A percentile compares a stretch with the other conserved stretches of the same genome.
These are phyloP conservation scores for Chrysosporium keratinophilum DNA, from an alignment of 2,329 filamentous ascomycete genomes.

Conservation along the genomic window DNA sequence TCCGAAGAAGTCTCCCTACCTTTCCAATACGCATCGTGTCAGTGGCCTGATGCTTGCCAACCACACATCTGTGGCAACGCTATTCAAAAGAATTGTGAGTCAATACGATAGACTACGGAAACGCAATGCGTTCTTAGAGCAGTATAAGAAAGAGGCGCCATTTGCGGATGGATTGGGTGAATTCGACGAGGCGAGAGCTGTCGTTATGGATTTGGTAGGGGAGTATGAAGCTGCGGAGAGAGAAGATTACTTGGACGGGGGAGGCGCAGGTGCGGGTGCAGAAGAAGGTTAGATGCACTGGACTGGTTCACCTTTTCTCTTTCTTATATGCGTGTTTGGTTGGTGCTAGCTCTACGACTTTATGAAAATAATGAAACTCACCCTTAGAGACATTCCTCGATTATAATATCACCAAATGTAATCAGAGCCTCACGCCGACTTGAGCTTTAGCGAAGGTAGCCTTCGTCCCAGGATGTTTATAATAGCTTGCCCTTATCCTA, in stretches of 20 bases:
- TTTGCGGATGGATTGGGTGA: slow-evolving; percentile 87
- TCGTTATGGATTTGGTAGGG: slow-evolving; percentile 78
- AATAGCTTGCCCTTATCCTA: too few relatives aligned
- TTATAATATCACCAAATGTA: too few relatives aligned
- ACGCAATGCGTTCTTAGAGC: slow-evolving; percentile 91
- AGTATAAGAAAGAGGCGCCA: slow-evolving; percentile 89
- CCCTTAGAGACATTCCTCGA: background rate
- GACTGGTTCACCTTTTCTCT: background rate
- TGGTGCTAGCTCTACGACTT: background rate
- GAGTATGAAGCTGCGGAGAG: slow-evolving; percentile 96
- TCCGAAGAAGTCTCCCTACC: slow-evolving; percentile 92
- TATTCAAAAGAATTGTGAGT: slow-evolving; percentile 86
- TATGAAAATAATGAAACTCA: slow-evolving; percentile 3
- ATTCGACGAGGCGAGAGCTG: slow-evolving; percentile 88
- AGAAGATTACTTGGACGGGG: slow-evolving; percentile 67
- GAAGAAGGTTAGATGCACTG: slow-evolving; percentile 12
- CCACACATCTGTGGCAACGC: slow-evolving; percentile 89
- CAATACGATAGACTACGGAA: slow-evolving; percentile 94
- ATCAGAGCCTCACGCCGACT: too few relatives aligned
- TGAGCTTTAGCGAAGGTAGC: too few relatives aligned
- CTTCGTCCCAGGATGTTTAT: too few relatives aligned
- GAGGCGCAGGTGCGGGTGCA: slow-evolving; percentile 9
- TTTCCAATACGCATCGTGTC: slow-evolving; percentile 85
- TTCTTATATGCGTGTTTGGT: background rate
- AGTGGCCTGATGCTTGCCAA: slow-evolving; percentile 97